phyloP scores from a whole-genome alignment of 2,329 filamentous ascomycete genomes.

The Phoma sp. region DNA sequence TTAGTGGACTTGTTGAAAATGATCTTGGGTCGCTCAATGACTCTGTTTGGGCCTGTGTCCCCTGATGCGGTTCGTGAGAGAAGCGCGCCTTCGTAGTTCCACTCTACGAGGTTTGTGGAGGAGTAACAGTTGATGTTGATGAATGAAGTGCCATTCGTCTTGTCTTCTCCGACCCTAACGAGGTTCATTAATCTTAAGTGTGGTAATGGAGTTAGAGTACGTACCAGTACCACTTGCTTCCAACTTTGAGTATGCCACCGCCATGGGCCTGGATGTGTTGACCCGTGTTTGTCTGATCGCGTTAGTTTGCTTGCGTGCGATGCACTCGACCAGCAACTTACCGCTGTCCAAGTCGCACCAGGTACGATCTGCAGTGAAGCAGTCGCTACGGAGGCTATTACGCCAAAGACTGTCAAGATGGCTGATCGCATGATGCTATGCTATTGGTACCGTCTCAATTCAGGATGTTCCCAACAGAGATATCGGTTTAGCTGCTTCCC shows the following conservation, averaged over 20 bases:
- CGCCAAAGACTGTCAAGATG: slow-evolving; percentile 14
- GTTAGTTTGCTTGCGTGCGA: slow-evolving; percentile 7
- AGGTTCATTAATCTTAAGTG: not conserved
- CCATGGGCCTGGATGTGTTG: slow-evolving; percentile 72
- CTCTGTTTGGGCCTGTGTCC: slow-evolving; percentile 67
- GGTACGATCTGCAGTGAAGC: slow-evolving; percentile 50
- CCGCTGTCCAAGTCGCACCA: slow-evolving; percentile 51
- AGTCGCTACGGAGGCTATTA: slow-evolving; percentile 29
- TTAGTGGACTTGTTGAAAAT: slow-evolving; percentile 70
- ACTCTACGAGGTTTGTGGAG: slow-evolving; percentile 68
- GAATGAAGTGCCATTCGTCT: slow-evolving; percentile 67
- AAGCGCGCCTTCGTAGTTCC: slow-evolving; percentile 67
- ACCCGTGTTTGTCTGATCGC: slow-evolving; percentile 50
- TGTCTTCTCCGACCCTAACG: slow-evolving; percentile 71
- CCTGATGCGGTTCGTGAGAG: slow-evolving; percentile 61
- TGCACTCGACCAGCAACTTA: slow-evolving; percentile 13
- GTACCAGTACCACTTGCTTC: slow-evolving; percentile 65
- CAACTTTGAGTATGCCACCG: slow-evolving; percentile 67
- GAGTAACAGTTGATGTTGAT: slow-evolving; percentile 74
- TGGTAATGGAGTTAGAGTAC: not conserved
- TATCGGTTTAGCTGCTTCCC: not conserved
- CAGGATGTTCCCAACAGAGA: too few relatives aligned
- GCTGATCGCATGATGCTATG: slow-evolving; percentile 29
- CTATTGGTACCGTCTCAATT: not conserved
- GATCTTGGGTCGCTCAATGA: slow-evolving; percentile 73